Evolutionary conservation across 1,284 basidiomycete genomes (phyloP), one percentile per base, ranked within the genome.

Genomic region (Cerioporus squamosus): DNA sequence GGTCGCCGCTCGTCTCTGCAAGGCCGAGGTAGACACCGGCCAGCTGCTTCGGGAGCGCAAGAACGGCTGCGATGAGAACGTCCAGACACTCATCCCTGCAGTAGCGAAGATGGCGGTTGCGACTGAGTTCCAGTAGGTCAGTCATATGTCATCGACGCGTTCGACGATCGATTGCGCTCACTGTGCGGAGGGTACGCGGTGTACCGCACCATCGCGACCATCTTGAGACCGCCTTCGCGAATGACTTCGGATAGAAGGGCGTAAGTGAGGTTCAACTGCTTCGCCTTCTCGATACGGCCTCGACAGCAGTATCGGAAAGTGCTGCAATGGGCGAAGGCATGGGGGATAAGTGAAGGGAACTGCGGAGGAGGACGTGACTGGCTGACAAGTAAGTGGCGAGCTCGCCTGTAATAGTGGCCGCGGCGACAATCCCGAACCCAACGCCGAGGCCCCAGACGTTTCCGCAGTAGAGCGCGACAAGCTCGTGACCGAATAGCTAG

Each of bases 221-320:
- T 84, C 68, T 78, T 83, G 74, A 94, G 89, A 0, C 92, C 92
- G 20, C 93, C 92, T 26, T 91, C 87, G 4, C 90, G 79, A 10
- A 94, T 85, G 39, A 92, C 87, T 62, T 84, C 81, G 1, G 90
- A 88, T 50, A 94, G 79, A 69, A 90, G 90, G 3, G 86, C 91
- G 71, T 94, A 95, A 36, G 79, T 77, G 46, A 93, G 77, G 56
- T 88, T 87, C 29, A 80, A 84, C 65, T 81, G 77, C 74, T 94
- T 91, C 48, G 86, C 74, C 69, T 89, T 90, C 57, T 85, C 84
- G 0, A 86, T 90, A 18, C 85, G 82, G 2, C 81, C 74, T 3
- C 81, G 73, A 67, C 84, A 84, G 66, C 82, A 84, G 61, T 83
- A 84, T 66, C 81, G 85, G 79, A 89, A 90, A 2, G 84, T 85